phyloP scores from a whole-genome alignment of 2,329 filamentous ascomycete species.

The Parafenestella ontariensis region DNA sequence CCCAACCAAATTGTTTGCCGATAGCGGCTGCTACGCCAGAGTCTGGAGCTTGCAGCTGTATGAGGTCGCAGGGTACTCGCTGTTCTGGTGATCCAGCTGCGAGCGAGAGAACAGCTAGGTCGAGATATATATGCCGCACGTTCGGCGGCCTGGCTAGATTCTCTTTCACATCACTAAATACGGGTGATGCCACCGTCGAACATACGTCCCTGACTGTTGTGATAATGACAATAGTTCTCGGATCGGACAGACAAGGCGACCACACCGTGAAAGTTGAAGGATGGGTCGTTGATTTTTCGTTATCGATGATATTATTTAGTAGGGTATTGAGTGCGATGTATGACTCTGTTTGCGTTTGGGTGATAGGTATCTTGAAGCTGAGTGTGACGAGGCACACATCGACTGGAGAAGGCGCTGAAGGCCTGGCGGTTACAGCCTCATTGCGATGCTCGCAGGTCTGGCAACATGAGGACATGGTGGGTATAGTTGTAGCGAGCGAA shows the following conservation, averaged over 20 bases:
- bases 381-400: conserved; percentile 35
- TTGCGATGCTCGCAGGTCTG: conserved; percentile 38
- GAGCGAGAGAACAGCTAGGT: conserved; percentile 31
- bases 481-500: background rate
- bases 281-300: conserved; percentile 27
- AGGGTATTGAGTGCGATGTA: conserved; percentile 28
- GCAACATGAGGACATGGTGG: conserved; percentile 27
- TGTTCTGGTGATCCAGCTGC: conserved; percentile 23
- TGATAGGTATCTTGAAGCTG: conserved; percentile 24
- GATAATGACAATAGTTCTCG: conserved; percentile 26
- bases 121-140: conserved; percentile 33
- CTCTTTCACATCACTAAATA: conserved; percentile 28
- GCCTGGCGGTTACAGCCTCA: conserved; percentile 19
- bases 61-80: conserved; percentile 33
- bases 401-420: conserved; percentile 22
- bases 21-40: conserved; percentile 32
- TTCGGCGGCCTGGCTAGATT: conserved; percentile 22
- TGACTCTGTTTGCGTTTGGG: conserved; percentile 6
- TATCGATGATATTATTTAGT: conserved; percentile 38
- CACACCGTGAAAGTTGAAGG: conserved; percentile 36
- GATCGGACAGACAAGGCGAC: conserved; percentile 31
- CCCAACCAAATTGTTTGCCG: conserved; percentile 41
- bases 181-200: conserved; percentile 14
- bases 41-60: conserved; percentile 27
- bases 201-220: conserved; percentile 33